Evolutionary conservation across 805 yeast genomes (phyloP), one percentile per base, ranked within the genome.

Genomic region (Metschnikowia henanensis): DNA sequence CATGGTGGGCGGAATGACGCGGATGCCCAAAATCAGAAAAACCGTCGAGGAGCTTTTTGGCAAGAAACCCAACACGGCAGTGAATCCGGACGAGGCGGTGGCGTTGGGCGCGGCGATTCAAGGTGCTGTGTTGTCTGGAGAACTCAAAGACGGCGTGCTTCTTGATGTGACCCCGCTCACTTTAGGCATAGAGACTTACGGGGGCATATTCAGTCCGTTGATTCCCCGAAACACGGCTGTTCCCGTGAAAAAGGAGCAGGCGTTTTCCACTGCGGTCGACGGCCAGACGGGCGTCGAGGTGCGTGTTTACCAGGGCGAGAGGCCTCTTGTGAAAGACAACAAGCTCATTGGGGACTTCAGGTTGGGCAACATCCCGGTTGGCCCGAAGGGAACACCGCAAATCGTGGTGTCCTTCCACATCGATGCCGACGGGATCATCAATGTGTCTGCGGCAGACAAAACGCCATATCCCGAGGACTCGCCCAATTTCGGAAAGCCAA

Each of bases 1-100:
- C 34, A 61, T 87, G 33, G 95, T 87, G 30, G 95, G 95, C 46
- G 95, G 95, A 51, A 87, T 87, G 95, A 86, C 95, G 4, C 72
- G 95, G 64, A 87, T 87, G 95, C 95, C 95, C 43, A 82, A 80
- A 64, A 80, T 87, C 47, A 70, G 89, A 48, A 73, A 73, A 30
- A 71, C 81, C 6, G 92, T 87, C 17, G 76, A 72, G 49, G 68
- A 70, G 8, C 51, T 83, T 13, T 85, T 87, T 59, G 73, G 76
- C 26, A 82, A 77, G 59, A 72, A 75, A 48, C 91, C 92, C 30
- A 83, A 82, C 41, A 80, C 84, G 33, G 76, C 80, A 16, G 87
- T 87, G 10, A 87, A 87, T 60, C 95, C 95, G n/a, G 95, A 87
- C 37, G 65, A 60, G 36, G 65, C 65, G 1, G 65, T 60, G 3